Evolutionary conservation across 225 moss, liverwort and hornwort species (phyloP).

Genomic region (Ulota crispa): DNA sequence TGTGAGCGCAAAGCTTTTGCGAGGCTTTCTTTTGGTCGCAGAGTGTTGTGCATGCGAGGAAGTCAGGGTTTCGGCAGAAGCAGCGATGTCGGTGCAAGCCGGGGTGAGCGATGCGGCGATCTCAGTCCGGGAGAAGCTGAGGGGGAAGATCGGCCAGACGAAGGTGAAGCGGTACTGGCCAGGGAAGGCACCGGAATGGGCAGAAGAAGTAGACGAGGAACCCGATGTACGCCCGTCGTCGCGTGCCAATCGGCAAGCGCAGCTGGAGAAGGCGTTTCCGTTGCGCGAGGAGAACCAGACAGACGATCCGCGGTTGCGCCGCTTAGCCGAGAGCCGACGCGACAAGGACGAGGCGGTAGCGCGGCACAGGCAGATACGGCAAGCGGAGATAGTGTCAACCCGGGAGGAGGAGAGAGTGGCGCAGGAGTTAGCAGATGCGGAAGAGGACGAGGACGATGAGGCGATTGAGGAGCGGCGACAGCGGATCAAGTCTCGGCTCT

Average conservation of each 20-base stretch:
- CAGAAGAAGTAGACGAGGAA: conserved; percentile 90
- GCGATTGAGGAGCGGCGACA: conserved; percentile 94
- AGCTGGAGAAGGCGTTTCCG: conserved; percentile 74
- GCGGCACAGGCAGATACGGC: conserved; percentile 85
- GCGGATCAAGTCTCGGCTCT: conserved; percentile 70
- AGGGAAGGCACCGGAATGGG: conserved; percentile 99
- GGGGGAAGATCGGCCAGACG: conserved; percentile 94
- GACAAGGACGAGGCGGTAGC: conserved; percentile 92
- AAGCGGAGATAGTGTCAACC: conserved; percentile 94
- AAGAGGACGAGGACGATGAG: conserved; percentile 97
- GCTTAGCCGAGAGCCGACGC: conserved; percentile 82
- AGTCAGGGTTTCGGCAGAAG: neutral
- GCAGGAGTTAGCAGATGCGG: conserved; percentile 85
- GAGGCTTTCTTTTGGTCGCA: neutral
- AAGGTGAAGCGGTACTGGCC: conserved; percentile 99
- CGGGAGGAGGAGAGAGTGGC: conserved; percentile 90
- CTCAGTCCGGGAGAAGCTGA: conserved; percentile 89
- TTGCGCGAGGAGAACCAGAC: conserved; percentile 61
- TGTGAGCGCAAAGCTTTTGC: neutral
- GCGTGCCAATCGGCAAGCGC: conserved; percentile 53
- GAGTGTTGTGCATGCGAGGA: conserved; percentile 25
- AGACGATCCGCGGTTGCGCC: conserved; percentile 84
- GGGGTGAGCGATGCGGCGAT: conserved; percentile 98
- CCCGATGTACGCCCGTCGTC: conserved; percentile 66
- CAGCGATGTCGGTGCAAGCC: conserved; percentile 87